Conservation (phyloP, 192 early-diverging fungal species). For the Linderina pennispora region DNA sequence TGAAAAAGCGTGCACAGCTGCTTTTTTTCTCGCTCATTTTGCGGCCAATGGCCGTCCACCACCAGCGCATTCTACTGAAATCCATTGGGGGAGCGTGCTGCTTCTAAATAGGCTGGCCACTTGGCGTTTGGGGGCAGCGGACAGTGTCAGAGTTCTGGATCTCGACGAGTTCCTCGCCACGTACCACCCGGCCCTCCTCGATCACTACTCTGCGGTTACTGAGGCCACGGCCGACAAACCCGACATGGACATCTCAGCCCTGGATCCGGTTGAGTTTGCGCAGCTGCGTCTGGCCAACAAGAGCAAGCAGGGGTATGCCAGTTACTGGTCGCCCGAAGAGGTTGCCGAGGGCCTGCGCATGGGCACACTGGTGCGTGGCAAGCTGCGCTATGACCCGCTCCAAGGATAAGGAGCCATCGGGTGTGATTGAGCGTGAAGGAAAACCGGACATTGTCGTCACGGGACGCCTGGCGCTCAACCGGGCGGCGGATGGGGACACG, state of each 20-base stretch:
- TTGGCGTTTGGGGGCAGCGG: too few species aligned
- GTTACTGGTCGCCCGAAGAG: constrained; percentile 10
- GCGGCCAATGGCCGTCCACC: too few species aligned
- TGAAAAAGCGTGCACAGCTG: too few species aligned
- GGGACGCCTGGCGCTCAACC: constrained; percentile 51
- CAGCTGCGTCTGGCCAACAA: constrained; percentile 21
- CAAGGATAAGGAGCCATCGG: constrained; percentile 12
- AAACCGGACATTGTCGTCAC: constrained; percentile 54
- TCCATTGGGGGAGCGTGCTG: too few species aligned
- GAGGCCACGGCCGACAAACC: constrained; percentile 53
- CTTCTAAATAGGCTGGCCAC: too few species aligned
- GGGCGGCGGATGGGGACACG: constrained; percentile 52
- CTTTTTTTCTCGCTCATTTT: too few species aligned
- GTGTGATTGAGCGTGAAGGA: constrained; percentile 30
- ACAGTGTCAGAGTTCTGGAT: too few species aligned
- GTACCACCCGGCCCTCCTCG: constrained; percentile 40
- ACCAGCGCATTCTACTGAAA: too few species aligned
- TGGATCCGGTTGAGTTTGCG: constrained; percentile 25
- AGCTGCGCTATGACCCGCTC: constrained; percentile 16
- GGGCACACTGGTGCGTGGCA: constrained; percentile 35
- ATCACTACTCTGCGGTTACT: constrained; percentile 44
- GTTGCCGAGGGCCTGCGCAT: constrained; percentile 34
- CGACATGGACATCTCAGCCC: constrained; percentile 39
- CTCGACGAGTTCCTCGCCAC: constrained; percentile 38
- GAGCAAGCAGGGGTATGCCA: constrained; percentile 9